Conservation (phyloP, 495 filamentous ascomycete species). For the Rusavskia elegans region DNA sequence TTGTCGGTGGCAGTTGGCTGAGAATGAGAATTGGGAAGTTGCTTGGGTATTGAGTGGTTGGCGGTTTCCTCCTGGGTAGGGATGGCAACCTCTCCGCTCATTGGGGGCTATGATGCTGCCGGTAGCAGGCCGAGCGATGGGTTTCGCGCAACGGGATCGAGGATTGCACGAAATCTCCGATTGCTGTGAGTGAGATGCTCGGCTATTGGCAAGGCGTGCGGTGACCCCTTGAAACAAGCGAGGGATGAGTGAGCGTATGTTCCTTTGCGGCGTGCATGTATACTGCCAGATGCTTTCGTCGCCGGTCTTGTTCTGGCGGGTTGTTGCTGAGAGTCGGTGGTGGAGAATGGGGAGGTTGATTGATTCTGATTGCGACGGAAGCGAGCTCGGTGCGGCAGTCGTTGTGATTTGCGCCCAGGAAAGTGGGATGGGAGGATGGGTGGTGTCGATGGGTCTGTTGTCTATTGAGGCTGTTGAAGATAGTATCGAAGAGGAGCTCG, state of each 20-base stretch:
- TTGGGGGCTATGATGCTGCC: conserved; percentile 21
- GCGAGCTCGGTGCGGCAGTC: background rate
- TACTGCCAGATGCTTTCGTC: background rate
- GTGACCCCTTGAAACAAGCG: background rate
- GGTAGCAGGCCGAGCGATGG: conserved; percentile 3
- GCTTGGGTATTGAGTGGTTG: conserved; percentile 10
- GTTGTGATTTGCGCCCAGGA: background rate
- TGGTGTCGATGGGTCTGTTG: background rate
- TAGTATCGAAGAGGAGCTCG: background rate
- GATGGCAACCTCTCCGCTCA: conserved; percentile 31
- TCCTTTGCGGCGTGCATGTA: background rate
- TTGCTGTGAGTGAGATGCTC: background rate
- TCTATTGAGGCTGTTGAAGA: background rate
- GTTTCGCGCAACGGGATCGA: conserved; percentile 1
- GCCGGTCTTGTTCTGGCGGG: background rate
- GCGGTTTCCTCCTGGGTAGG: conserved; percentile 19
- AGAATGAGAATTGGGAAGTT: conserved; percentile 6
- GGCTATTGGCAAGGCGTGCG: background rate
- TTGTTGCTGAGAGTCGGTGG: background rate
- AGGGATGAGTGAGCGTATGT: background rate
- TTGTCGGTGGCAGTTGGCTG: conserved; percentile 2
- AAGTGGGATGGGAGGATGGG: background rate
- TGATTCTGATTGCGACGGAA: background rate
- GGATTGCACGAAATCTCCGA: background rate
- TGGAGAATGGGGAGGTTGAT: background rate